Conservation (phyloP, 2,329 filamentous ascomycete genomes). For the Bipolaris cookei region DNA sequence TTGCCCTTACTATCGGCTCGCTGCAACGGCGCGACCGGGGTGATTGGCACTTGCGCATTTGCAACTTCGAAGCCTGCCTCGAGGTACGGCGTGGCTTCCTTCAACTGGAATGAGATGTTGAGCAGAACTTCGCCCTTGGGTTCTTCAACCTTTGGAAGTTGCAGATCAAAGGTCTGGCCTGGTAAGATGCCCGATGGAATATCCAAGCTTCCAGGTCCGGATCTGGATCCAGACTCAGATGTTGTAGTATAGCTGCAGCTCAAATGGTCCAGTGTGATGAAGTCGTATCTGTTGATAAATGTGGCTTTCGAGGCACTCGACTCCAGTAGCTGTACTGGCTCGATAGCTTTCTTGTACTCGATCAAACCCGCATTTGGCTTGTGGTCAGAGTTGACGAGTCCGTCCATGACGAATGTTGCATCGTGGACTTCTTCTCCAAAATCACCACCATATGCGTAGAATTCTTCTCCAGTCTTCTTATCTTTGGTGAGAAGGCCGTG, state of each 20-base stretch:
- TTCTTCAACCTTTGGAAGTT: slow-evolving; percentile 27
- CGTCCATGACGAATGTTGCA: slow-evolving; percentile 55
- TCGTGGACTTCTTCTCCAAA: slow-evolving; percentile 53
- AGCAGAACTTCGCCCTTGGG: slow-evolving; percentile 24
- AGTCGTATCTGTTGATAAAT: slow-evolving; percentile 47
- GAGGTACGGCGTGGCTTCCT: slow-evolving; percentile 40
- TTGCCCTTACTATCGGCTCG: slow-evolving; percentile 49
- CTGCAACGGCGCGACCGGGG: slow-evolving; percentile 14
- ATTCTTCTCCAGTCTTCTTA: slow-evolving; percentile 47
- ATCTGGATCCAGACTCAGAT: slow-evolving; percentile 10
- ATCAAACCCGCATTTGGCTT: slow-evolving; percentile 50
- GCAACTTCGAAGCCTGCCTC: slow-evolving; percentile 47
- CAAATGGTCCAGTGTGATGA: slow-evolving; percentile 48
- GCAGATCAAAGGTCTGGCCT: slow-evolving; percentile 35
- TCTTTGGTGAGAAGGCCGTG: slow-evolving; percentile 53
- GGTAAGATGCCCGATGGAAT: slow-evolving; percentile 36
- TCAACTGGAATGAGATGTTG: slow-evolving; percentile 44
- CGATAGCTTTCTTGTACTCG: slow-evolving; percentile 55
- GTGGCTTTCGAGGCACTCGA: slow-evolving; percentile 28
- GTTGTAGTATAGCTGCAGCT: slow-evolving; percentile 24
- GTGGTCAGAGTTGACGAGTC: slow-evolving; percentile 52
- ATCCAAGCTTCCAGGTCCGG: slow-evolving; percentile 24
- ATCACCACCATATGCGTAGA: slow-evolving; percentile 54
- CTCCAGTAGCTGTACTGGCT: slow-evolving; percentile 49
- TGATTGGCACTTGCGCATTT: slow-evolving; percentile 41